phyloP scores from a whole-genome alignment of 345 rosid genomes.

The Moringa oleifera region DNA sequence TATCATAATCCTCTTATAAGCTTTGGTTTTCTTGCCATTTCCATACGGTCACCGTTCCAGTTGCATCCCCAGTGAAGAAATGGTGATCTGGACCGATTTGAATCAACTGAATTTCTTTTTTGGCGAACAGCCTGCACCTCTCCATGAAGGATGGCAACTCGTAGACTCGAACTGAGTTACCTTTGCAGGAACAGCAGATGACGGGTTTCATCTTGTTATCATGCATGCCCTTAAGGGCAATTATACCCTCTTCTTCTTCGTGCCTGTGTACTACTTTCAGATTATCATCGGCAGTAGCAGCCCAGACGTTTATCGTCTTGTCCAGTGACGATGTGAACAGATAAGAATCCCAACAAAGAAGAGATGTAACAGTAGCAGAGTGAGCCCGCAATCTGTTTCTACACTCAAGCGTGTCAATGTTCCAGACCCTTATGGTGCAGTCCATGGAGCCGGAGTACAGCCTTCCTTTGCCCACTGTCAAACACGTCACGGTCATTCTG shows the following conservation, averaged over 20 bases:
- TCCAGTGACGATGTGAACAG: constrained; percentile 16
- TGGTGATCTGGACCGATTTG: neutral
- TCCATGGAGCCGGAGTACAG: constrained; percentile 20
- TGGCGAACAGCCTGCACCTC: neutral
- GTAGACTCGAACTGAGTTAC: neutral
- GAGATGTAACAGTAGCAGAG: constrained; percentile 14
- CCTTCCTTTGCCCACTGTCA: neutral
- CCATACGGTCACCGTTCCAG: neutral
- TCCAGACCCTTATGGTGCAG: constrained; percentile 14
- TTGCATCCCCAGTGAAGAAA: neutral
- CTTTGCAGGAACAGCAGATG: neutral
- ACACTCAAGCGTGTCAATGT: constrained; percentile 6
- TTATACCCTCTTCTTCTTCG: neutral
- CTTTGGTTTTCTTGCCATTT: neutral
- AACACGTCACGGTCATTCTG: neutral
- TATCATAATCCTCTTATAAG: too few species aligned
- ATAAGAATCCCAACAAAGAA: constrained; percentile 12
- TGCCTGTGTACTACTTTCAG: neutral
- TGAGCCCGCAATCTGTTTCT: constrained; percentile 8
- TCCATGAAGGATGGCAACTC: neutral
- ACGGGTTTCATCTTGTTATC: neutral
- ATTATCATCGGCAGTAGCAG: neutral
- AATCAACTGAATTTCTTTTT: neutral
- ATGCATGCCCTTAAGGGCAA: neutral
- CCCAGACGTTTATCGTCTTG: constrained; percentile 8